These are phyloP conservation scores for Harrya chromipes DNA, from an alignment of 768 basidiomycete species.

Conservation along the genomic window DNA sequence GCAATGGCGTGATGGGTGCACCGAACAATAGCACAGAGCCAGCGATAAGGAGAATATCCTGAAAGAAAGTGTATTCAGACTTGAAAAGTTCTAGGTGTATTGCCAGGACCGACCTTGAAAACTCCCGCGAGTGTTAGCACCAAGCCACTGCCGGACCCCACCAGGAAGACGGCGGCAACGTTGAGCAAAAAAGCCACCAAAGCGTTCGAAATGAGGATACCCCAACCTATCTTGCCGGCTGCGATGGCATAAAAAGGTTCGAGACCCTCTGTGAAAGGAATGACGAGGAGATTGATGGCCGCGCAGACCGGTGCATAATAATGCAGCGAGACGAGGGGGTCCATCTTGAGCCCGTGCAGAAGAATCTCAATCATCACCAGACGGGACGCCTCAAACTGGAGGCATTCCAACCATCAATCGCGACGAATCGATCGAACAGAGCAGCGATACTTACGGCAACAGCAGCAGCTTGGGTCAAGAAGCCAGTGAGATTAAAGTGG, in stretches of 20 bases:
- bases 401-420: conserved; percentile 1
- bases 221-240: conserved; percentile 53
- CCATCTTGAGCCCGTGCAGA: conserved; percentile 95
- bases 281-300: conserved; percentile 74
- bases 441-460: conserved; percentile 53
- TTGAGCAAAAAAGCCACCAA: conserved; percentile 85
- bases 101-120: conserved; percentile 60
- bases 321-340: conserved; percentile 91
- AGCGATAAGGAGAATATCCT: conserved; percentile 91
- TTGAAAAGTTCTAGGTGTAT: not conserved
- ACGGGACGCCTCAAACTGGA: conserved; percentile 87
- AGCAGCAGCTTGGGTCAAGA: conserved; percentile 83
- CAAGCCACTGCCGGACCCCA: conserved; percentile 82
- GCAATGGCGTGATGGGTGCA: conserved; percentile 73
- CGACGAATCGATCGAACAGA: not conserved
- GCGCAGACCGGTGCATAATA: conserved; percentile 98
- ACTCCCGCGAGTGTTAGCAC: conserved; percentile 93
- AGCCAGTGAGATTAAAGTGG: conserved; percentile 81
- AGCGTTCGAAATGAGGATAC: conserved; percentile 81
- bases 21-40: conserved; percentile 89
- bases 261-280: conserved; percentile 92
- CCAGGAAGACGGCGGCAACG: conserved; percentile 91
- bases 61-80: conserved; percentile 25
- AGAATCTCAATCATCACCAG: conserved; percentile 96
- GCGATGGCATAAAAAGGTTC: conserved; percentile 76